Evolutionary conservation across 163 green algal species (phyloP), one percentile per base, ranked within the genome.

Genomic region (Coccomyxa subellipsoidea): DNA sequence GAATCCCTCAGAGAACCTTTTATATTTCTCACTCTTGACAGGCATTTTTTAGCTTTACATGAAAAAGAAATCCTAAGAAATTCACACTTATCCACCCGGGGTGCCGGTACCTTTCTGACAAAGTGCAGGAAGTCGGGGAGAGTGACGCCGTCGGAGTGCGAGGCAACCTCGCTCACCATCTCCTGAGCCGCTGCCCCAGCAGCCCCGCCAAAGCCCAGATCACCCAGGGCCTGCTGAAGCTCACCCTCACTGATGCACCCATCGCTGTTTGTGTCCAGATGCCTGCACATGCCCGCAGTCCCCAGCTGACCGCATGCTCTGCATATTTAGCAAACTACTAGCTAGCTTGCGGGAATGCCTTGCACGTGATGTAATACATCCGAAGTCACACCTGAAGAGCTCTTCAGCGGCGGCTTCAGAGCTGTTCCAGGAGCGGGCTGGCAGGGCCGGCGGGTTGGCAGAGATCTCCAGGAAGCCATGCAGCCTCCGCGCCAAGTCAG

Each of bases 61-160:
- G n/a, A n/a, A n/a, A n/a, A n/a, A n/a, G n/a, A n/a, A n/a, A n/a
- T n/a, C n/a, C n/a, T n/a, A n/a, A n/a, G n/a, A n/a, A n/a, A n/a
- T n/a, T n/a, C n/a, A n/a, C n/a, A n/a, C n/a, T n/a, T n/a, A n/a
- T n/a, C n/a, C n/a, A n/a, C n/a, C n/a, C n/a, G n/a, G n/a, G n/a
- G n/a, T n/a, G n/a, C n/a, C n/a, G n/a, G n/a, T 29, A 87, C 79
- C 73, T 54, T 69, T 5, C 54, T 76, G 66, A 89, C 80, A 59
- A 90, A 90, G 8, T 83, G 84, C 77, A 93, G 82, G 79, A 94
- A 95, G 70, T 93, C 91, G 4, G 90, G 87, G 25, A 94, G 80
- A 21, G 80, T 89, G 0, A 95, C 84, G 0, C 81, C 83, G 36
- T 88, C 47, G 21, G 47, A 59, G 23, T 59, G 47, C 15, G 47